These are phyloP conservation scores for Vanilla planifolia DNA, from an alignment of 106 monocot species.

Conservation along the genomic window DNA sequence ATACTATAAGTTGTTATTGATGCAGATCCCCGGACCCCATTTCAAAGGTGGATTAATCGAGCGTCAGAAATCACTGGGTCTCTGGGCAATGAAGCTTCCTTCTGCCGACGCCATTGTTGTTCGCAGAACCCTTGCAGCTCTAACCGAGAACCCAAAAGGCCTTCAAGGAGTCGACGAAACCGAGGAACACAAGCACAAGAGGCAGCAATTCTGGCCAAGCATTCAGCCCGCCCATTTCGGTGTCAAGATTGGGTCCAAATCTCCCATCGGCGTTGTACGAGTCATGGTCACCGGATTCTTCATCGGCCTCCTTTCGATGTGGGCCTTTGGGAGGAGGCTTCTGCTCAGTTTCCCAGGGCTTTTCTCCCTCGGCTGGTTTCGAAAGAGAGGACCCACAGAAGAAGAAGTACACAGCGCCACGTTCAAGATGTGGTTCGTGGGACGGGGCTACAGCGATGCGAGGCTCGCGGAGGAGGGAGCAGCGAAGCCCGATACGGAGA, in stretches of 20 bases:
- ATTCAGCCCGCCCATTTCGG: constrained; percentile 88
- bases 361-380: constrained; percentile 72
- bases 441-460: constrained; percentile 59
- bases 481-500: constrained; percentile 65
- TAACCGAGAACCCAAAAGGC: constrained; percentile 68
- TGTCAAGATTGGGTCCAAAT: constrained; percentile 73
- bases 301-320: constrained; percentile 58
- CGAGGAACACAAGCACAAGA: constrained; percentile 27
- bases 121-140: constrained; percentile 57
- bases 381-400: constrained; percentile 80
- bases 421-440: constrained; percentile 99
- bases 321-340: constrained; percentile 58
- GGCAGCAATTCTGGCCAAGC: constrained; percentile 58
- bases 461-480: constrained; percentile 20
- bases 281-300: constrained; percentile 53
- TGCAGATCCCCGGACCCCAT: constrained; percentile 73
- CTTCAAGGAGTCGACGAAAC: constrained; percentile 62
- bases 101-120: constrained; percentile 88
- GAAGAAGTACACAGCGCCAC: constrained; percentile 73
- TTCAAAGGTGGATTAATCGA: constrained; percentile 62
- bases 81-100: constrained; percentile 83
- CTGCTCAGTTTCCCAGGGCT: constrained; percentile 69
- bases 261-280: constrained; percentile 29
- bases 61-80: constrained; percentile 59
- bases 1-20: not conserved